Base-by-base conservation (phyloP, 345 rosid species). In the Viola odorata region DNA sequence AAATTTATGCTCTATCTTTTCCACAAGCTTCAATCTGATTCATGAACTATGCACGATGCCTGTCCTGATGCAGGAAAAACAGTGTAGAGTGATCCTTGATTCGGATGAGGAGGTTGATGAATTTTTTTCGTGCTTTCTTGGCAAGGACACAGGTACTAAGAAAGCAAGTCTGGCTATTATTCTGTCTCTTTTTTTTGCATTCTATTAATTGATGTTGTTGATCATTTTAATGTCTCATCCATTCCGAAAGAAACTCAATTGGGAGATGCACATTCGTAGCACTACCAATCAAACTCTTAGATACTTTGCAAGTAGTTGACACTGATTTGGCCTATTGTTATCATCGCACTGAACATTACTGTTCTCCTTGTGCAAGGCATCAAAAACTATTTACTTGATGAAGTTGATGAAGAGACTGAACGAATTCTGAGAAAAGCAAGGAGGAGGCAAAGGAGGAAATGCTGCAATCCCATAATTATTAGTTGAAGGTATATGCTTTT, bases 101-200 rank as follows among this genome's bases (percentile, higher is more conserved):
- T 86, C 89, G 12, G 96, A 95, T 72, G 99, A 88, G 67, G 99
- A 86, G 55, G 78, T 88, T 2, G 82, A 85, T 53, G 80, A 69
- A 76, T 94, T 85, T 55, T 81, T 91, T 70, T 76, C 85, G 58
- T 88, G 83, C 85, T 82, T 95, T 74, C 63, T 91, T 17, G 55
- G 63, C 53, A 82, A 78, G 69, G 80, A 80, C 73, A 71, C 75
- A 66, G 95, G 97, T 90, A 13, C 53, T 1, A 49, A 10, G 13
- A 16, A 67, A 45, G 9, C 6, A 41, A 62, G 32, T 23, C 32
- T 23, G 32, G 1, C 32, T 23, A 23, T 23, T 23, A 23, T 23
- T 23, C 32, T 23, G 32, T 23, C 32, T 23, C 32, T 23, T 23
- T 23, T 23, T 23, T 1, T 23, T 23, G 1, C 32, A 23, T 23